phyloP scores from a whole-genome alignment of 1,284 basidiomycete genomes.

The Pseudozyma tsukubaensis region DNA sequence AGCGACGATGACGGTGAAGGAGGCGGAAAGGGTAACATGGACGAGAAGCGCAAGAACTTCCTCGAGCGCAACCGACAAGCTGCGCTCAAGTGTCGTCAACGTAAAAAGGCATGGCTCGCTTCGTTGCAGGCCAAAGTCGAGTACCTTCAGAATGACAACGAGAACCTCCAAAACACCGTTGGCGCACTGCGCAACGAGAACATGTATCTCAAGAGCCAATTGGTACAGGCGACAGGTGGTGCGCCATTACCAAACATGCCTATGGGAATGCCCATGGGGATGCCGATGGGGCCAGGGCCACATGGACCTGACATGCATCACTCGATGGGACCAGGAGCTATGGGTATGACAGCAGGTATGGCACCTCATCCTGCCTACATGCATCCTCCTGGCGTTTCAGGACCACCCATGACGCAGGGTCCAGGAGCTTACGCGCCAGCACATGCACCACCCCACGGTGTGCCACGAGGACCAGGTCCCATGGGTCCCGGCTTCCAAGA shows the following conservation, averaged over 20 bases:
- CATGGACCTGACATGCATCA: conserved; percentile 31
- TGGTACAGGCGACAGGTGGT: conserved; percentile 55
- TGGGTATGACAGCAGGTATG: conserved; percentile 38
- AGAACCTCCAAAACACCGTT: conserved; percentile 78
- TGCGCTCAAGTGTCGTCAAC: conserved; percentile 96
- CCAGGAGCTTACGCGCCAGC: conserved; percentile 33
- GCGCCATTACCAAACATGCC: conserved; percentile 29
- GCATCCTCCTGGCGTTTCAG: conserved; percentile 31
- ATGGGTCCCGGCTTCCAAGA: conserved; percentile 21
- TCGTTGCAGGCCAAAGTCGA: conserved; percentile 94
- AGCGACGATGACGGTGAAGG: conserved; percentile 37
- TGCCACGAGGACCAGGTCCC: conserved; percentile 17
- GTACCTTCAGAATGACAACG: conserved; percentile 88
- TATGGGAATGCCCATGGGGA: conserved; percentile 29
- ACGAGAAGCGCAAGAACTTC: conserved; percentile 67
- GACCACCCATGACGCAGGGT: conserved; percentile 20
- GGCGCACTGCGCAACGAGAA: conserved; percentile 73
- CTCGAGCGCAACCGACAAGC: conserved; percentile 72
- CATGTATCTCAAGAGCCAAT: conserved; percentile 63
- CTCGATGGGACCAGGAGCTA: conserved; percentile 24
- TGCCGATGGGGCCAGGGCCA: conserved; percentile 34
- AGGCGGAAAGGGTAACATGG: conserved; percentile 67
- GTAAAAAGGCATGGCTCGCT: conserved; percentile 96
- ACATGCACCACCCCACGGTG: conserved; percentile 21
- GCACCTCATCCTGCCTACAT: conserved; percentile 52